Percentiles rank a stretch among this genome's conserved stretches.
Conservation (phyloP, 805 yeast genomes). For the Isabelozyma gotoi region DNA sequence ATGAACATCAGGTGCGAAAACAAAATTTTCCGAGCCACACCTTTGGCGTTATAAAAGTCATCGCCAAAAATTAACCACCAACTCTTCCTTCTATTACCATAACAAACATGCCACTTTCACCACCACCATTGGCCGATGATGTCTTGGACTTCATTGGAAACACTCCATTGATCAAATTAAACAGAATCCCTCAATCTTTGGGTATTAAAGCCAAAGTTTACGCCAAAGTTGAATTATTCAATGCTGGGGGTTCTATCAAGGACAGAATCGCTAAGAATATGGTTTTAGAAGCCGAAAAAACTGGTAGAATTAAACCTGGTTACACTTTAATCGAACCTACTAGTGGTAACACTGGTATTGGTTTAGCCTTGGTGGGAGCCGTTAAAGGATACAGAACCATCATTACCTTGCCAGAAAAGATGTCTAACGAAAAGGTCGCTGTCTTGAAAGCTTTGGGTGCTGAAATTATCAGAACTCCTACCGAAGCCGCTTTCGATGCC, state of each 20-base stretch:
- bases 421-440: constrained; percentile 88
- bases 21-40: neutral
- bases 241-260: constrained; percentile 88
- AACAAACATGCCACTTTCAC: neutral
- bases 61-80: neutral
- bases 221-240: constrained; percentile 80
- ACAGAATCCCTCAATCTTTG: constrained; percentile 71
- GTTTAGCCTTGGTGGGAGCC: constrained; percentile 83
- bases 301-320: constrained; percentile 81
- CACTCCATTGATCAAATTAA: constrained; percentile 76
- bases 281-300: constrained; percentile 81
- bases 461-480: constrained; percentile 86
- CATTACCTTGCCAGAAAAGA: constrained; percentile 86
- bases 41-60: neutral
- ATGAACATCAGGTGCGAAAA: neutral
- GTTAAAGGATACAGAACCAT: constrained; percentile 84
- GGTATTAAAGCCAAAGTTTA: constrained; percentile 72
- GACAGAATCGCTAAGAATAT: constrained; percentile 85
- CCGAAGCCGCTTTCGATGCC: constrained; percentile 90
- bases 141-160: constrained; percentile 79
- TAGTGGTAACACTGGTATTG: constrained; percentile 90
- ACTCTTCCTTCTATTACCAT: neutral
- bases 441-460: constrained; percentile 89
- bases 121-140: constrained; percentile 45
- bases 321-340: constrained; percentile 86